These are phyloP conservation scores for Serpula lacrymans DNA, from an alignment of 768 basidiomycete genomes.

Conservation along the genomic window DNA sequence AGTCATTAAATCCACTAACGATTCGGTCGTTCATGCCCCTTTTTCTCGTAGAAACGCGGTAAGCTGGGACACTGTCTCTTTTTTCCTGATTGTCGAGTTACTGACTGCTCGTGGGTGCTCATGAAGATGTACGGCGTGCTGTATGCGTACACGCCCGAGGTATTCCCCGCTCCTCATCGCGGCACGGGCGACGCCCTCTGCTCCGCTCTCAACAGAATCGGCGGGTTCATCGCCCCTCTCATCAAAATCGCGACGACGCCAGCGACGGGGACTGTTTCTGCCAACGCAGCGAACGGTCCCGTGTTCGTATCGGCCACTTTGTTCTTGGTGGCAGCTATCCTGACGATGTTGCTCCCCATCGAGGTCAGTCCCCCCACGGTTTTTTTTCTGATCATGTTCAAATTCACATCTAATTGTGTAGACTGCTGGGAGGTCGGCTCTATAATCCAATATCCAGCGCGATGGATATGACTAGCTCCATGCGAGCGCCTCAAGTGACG, in stretches of 20 bases:
- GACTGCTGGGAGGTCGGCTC: slow-evolving; percentile 22
- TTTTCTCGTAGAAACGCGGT: slow-evolving; percentile 44
- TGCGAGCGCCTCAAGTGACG: too few relatives aligned
- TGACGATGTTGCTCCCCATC: slow-evolving; percentile 44
- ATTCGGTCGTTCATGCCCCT: background rate
- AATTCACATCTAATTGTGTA: too few relatives aligned
- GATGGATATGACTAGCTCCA: too few relatives aligned
- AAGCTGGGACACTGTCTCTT: too few relatives aligned
- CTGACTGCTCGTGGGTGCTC: slow-evolving; percentile 4
- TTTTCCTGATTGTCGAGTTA: background rate
- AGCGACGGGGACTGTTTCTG: slow-evolving; percentile 23
- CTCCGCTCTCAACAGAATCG: slow-evolving; percentile 46
- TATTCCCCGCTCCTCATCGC: slow-evolving; percentile 54
- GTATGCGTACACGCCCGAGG: slow-evolving; percentile 58
- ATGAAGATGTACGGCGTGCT: slow-evolving; percentile 48
- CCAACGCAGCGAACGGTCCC: slow-evolving; percentile 37
- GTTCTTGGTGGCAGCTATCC: slow-evolving; percentile 38
- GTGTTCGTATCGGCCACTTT: slow-evolving; percentile 46
- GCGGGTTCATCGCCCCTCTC: slow-evolving; percentile 45
- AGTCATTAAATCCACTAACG: background rate
- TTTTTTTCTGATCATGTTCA: background rate
- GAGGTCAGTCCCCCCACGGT: slow-evolving; percentile 31
- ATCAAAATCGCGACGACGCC: slow-evolving; percentile 46
- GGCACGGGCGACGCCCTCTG: slow-evolving; percentile 53
- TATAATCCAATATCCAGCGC: background rate